Evolutionary conservation across 352 stramenopile genomes (phyloP), one percentile per base, ranked within the genome.

Genomic region (Blastocystis sp.): DNA sequence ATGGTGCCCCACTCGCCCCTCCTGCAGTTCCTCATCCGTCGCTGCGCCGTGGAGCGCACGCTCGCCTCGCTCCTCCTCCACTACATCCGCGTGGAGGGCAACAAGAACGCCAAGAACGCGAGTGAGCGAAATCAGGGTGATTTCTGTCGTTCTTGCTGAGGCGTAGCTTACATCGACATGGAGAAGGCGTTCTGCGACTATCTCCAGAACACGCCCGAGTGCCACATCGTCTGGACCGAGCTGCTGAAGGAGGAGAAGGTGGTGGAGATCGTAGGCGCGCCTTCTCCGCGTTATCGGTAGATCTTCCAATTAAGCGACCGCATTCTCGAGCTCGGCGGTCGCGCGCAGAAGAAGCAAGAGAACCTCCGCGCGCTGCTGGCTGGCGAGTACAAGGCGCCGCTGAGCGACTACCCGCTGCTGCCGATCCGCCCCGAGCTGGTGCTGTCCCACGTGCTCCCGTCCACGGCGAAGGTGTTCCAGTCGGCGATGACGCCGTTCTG

Each of bases 391-490:
- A 62, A 62, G 16, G 50, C 63, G 21, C 3, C 24, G 6, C 59
- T 85, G 24, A 45, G 24, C 12, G 45, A 85, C 41, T 24, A 85
- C n/a, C 74, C 74, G 24, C 51, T 85, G n/a, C 51, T 85, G 29
- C 74, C 74, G 41, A 45, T 85, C 12, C 45, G 74, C 21, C 24
- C 50, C 13, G 74, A 85, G 21, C 51, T 85, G 29, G 45, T 31
- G 37, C 59, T 85, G 59, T 70, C 35, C 31, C 74, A 69, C 37
- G 74, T 85, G n/a, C 59, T 96, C 16, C 77, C 94, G 31, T 93
- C 92, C 12, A 95, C 93, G 0, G 93, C 93, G 12, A 95, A 95
- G 63, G 96, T 96, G 92, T 96, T 96, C 81, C 96, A 96, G 88
- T 96, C 93, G 91, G 94, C 94, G 3, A 94, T 96, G 93, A 96